phyloP scores from a whole-genome alignment of 352 stramenopile species.

The Elongisporangium anandrum region DNA sequence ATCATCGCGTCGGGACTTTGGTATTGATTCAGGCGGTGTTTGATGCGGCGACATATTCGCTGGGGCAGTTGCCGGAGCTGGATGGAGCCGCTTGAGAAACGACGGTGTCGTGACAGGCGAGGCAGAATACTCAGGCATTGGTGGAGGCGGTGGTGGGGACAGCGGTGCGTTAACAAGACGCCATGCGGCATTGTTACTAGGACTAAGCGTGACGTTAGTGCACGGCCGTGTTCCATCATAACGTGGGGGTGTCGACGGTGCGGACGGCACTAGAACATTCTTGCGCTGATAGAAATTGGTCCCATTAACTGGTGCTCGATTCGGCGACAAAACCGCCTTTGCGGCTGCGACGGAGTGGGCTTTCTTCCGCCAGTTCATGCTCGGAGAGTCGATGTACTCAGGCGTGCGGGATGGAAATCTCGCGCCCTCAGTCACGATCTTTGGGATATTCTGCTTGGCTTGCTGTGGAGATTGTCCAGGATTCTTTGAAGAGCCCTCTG shows the following conservation, averaged over 20 bases:
- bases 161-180: not conserved
- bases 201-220: slow-evolving; percentile 18
- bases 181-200: not conserved
- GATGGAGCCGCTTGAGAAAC: slow-evolving; percentile 4
- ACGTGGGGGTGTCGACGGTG: slow-evolving; percentile 14
- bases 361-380: slow-evolving; percentile 37
- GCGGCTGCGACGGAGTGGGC: slow-evolving; percentile 44
- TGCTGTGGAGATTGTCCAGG: slow-evolving; percentile 2
- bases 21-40: not conserved
- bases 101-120: slow-evolving; percentile 16
- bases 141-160: slow-evolving; percentile 1
- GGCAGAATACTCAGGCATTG: slow-evolving; percentile 30
- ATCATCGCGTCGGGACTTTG: slow-evolving; percentile 36
- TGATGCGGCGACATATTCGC: not conserved
- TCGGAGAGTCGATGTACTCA: slow-evolving; percentile 57
- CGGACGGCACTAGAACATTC: slow-evolving; percentile 14
- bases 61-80: slow-evolving; percentile 3
- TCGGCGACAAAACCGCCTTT: slow-evolving; percentile 11
- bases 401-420: slow-evolving; percentile 15
- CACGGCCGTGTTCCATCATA: slow-evolving; percentile 9
- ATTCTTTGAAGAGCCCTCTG: not conserved
- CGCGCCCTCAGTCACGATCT: slow-evolving; percentile 20
- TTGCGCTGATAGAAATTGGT: slow-evolving; percentile 9
- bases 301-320: not conserved
- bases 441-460: slow-evolving; percentile 15